Evolutionary conservation across 257 asterid species (phyloP), one percentile per base, ranked within the genome.

Genomic region (Vinca minor): DNA sequence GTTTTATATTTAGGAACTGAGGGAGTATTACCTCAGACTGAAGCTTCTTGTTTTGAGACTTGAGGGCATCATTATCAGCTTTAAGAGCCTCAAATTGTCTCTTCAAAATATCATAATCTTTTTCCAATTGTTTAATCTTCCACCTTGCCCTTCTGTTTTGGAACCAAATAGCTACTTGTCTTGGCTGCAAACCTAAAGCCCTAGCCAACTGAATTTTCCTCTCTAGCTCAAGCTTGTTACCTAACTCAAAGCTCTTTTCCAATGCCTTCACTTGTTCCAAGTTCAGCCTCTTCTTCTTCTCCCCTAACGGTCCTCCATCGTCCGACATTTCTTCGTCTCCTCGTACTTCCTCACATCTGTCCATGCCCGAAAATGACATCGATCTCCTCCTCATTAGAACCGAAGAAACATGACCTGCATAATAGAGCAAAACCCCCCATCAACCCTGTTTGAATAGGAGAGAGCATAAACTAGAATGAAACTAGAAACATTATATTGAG

Each of bases 161-260:
- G 59, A 91, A 91, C 98, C 98, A 91, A 18, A 91, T 84, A 0
- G 96, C 94, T 0, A 91, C 73, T 70, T 91, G 98, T 3, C 96
- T 74, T 0, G 96, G 98, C 56, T 88, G 89, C 61, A 91, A 73
- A 4, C 93, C 95, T 57, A 91, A 60, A 25, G 91, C 88, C 74
- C 85, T 82, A 46, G 95, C 94, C 45, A 91, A 74, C 79, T 86
- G 87, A 78, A 83, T 71, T 75, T 87, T 91, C 70, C 95, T 80
- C 71, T 91, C 94, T 0, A 93, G 97, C 58, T 91, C 97, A 13
- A 88, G 77, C 47, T 88, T 91, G 76, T 78, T 91, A 0, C 89
- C 92, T 32, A 79, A 41, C 25, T 91, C 97, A 48, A 85, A 91
- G 79, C 95, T 87, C 76, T 85, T 91, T 64, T 91, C 97, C n/a